Evolutionary conservation across 768 basidiomycete species (phyloP).

Genomic region (Leucocoprinus leucothites): DNA sequence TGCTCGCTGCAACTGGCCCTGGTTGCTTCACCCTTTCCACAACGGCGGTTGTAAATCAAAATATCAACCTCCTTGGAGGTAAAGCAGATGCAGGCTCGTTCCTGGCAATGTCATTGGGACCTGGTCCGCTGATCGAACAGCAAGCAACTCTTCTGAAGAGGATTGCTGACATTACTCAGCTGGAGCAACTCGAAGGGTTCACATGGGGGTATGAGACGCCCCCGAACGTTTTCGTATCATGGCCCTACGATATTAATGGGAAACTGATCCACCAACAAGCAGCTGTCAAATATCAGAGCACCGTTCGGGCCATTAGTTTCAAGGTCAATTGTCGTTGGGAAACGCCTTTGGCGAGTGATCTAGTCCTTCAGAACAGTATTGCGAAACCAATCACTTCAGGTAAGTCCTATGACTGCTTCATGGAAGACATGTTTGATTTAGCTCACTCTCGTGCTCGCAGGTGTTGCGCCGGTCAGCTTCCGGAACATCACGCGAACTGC

Average conservation of each 20-base stretch:
- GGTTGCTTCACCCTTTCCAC: slow-evolving; percentile 5
- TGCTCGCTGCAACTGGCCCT: slow-evolving; percentile 4
- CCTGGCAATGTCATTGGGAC: too few species aligned
- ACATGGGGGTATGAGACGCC: slow-evolving; percentile 5
- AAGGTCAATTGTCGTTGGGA: slow-evolving; percentile 7
- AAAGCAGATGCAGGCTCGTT: neutral
- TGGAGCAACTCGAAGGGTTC: slow-evolving; percentile 4
- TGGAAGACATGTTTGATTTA: too few species aligned
- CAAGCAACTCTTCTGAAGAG: neutral
- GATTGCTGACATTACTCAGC: neutral
- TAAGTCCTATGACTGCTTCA: too few species aligned
- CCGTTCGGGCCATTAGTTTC: neutral
- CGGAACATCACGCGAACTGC: too few species aligned
- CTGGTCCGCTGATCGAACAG: neutral
- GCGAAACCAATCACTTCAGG: too few species aligned
- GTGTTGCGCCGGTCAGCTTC: too few species aligned
- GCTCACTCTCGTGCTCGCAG: too few species aligned
- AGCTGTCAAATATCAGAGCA: neutral
- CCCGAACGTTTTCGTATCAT: neutral
- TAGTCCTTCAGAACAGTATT: neutral
- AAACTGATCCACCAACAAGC: neutral
- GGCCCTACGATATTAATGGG: neutral
- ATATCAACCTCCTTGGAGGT: neutral
- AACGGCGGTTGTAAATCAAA: neutral
- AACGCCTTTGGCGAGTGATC: neutral